Conservation (phyloP, 1,284 basidiomycete species). For the Malassezia restricta region DNA sequence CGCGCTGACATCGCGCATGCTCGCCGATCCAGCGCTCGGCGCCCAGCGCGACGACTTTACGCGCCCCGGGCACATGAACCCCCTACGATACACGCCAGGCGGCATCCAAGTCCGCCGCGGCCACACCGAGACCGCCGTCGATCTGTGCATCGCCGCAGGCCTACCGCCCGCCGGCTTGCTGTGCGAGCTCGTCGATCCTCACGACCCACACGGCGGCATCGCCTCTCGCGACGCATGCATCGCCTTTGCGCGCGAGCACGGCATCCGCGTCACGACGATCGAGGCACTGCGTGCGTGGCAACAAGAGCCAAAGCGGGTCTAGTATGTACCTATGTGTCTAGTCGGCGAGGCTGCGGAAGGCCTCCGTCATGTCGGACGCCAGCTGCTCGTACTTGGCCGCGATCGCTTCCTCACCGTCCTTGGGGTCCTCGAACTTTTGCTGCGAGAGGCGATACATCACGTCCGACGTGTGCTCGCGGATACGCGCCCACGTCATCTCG, state of each 20-base stretch:
- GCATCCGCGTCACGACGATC: constrained; percentile 84
- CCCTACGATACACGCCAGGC: constrained; percentile 71
- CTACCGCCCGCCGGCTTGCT: constrained; percentile 71
- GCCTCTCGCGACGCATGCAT: constrained; percentile 86
- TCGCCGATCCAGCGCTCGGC: constrained; percentile 50
- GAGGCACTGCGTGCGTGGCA: constrained; percentile 51
- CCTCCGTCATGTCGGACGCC: constrained; percentile 37
- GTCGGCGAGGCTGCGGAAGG: constrained; percentile 41
- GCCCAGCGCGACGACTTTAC: constrained; percentile 59
- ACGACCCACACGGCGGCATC: constrained; percentile 75
- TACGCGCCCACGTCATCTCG: constrained; percentile 80
- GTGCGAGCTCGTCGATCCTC: constrained; percentile 90
- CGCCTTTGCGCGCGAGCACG: constrained; percentile 79
- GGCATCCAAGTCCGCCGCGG: constrained; percentile 74
- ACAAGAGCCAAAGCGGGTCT: background rate
- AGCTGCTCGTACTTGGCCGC: constrained; percentile 37
- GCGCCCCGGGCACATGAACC: constrained; percentile 88
- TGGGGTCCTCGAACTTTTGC: constrained; percentile 81
- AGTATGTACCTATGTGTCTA: constrained; percentile 12
- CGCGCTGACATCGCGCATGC: constrained; percentile 68
- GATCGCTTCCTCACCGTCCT: constrained; percentile 43
- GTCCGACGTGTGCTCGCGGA: constrained; percentile 76
- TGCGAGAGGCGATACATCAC: constrained; percentile 91
- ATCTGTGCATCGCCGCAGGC: constrained; percentile 69
- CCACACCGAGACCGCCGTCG: constrained; percentile 83